Evolutionary conservation across 306 rosid genomes (phyloP).

Genomic region (Cicer arietinum): DNA sequence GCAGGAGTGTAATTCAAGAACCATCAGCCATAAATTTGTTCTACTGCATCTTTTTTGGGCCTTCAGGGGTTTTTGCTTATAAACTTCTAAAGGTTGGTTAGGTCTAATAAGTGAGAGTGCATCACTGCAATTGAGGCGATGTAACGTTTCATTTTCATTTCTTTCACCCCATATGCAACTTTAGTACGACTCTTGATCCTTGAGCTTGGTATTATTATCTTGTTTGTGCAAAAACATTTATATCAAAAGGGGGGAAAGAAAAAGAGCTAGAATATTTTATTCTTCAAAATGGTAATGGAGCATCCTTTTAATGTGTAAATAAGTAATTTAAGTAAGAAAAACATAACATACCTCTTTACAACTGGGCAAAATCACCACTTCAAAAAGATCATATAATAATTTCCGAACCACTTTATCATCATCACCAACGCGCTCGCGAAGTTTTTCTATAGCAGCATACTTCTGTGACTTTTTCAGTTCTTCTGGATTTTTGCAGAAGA

Average conservation of each 20-base stretch:
- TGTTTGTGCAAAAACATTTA: not conserved
- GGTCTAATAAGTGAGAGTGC: not conserved
- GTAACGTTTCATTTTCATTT: not conserved
- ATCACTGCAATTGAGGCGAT: not conserved
- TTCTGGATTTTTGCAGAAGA: conserved; percentile 66
- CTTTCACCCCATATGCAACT: not conserved
- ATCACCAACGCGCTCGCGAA: conserved; percentile 85
- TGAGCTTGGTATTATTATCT: not conserved
- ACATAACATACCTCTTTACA: conserved; percentile 70
- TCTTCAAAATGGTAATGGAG: conserved; percentile 11
- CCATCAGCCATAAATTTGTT: conserved; percentile 17
- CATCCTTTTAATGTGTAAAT: not conserved
- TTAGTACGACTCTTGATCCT: conserved; percentile 8
- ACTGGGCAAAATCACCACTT: conserved; percentile 70
- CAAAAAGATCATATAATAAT: conserved; percentile 69
- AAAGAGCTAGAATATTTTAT: conserved; percentile 8
- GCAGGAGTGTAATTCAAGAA: not conserved
- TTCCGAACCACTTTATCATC: conserved; percentile 76
- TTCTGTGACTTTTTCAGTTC: conserved; percentile 70
- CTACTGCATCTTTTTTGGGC: not conserved
- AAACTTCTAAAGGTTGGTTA: conserved; percentile 7
- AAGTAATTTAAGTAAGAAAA: conserved; percentile 24
- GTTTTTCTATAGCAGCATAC: conserved; percentile 70
- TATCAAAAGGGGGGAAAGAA: not conserved
- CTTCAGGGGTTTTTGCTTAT: not conserved